phyloP scores from a whole-genome alignment of 2,329 filamentous ascomycete species.

The Aspergillus fumigatus region DNA sequence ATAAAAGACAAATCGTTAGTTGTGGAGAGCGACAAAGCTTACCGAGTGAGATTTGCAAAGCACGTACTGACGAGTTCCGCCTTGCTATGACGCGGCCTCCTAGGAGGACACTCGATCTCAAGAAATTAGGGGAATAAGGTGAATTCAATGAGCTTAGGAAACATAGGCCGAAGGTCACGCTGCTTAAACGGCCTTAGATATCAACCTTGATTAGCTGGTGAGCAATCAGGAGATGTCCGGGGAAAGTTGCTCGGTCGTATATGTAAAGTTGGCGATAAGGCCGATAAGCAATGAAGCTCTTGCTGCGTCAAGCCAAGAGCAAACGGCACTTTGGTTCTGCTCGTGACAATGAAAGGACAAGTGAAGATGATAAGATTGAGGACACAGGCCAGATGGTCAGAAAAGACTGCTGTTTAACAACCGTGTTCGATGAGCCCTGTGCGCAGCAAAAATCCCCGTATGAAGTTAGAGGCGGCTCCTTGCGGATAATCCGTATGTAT shows the following conservation, averaged over 20 bases:
- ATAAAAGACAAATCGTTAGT: not conserved
- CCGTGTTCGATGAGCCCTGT: not conserved
- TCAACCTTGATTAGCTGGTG: not conserved
- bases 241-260: not conserved
- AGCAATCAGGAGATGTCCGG: conserved; percentile 4
- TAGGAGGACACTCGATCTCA: not conserved
- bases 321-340: not conserved
- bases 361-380: not conserved
- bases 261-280: conserved; percentile 2
- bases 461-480: not conserved
- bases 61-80: not conserved
- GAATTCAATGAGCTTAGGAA: not conserved
- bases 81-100: not conserved
- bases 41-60: not conserved
- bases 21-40: not conserved
- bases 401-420: not conserved
- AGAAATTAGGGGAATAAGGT: not conserved
- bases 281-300: conserved; percentile 7
- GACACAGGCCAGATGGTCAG: not conserved
- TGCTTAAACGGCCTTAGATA: not conserved
- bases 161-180: not conserved
- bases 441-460: not conserved
- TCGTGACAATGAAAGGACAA: not conserved
- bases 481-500: not conserved
- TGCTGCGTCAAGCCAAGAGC: not conserved